phyloP scores from a whole-genome alignment of 2,329 filamentous ascomycete genomes.

The Fusarium tupiense region DNA sequence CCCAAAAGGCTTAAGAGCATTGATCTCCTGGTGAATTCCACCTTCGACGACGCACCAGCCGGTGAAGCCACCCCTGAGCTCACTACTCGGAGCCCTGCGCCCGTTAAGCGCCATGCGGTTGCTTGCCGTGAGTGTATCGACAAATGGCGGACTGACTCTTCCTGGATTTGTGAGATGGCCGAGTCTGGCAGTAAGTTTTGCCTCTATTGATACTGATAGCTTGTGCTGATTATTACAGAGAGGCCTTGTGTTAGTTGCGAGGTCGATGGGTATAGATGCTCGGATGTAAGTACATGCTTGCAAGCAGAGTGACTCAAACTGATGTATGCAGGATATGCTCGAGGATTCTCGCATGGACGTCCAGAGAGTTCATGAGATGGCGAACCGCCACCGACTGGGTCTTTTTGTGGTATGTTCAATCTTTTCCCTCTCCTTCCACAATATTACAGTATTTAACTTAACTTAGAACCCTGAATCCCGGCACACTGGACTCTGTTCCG shows the following conservation, averaged over 20 bases:
- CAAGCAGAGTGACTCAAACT: not conserved
- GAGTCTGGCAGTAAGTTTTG: not conserved
- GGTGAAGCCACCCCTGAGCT: not conserved
- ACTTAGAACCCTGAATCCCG: not conserved
- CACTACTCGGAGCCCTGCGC: not conserved
- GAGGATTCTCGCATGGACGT: not conserved
- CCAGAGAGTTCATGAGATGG: not conserved
- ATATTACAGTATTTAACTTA: rapidly evolving
- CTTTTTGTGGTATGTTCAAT: not conserved
- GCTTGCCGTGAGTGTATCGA: not conserved
- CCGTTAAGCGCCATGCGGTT: not conserved
- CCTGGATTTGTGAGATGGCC: not conserved
- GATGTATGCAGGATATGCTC: not conserved
- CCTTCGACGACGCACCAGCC: rapidly evolving
- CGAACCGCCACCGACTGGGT: not conserved
- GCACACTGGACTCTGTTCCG: not conserved
- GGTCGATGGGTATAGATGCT: not conserved
- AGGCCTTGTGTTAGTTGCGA: not conserved
- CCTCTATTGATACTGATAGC: not conserved
- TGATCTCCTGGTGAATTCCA: not conserved
- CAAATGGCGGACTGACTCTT: not conserved
- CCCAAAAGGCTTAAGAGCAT: not conserved
- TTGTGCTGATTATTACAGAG: not conserved
- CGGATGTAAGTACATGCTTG: not conserved
- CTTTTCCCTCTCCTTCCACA: not conserved